Conservation (phyloP, 2,329 filamentous ascomycete genomes). For the Fusarium sterilihyphosum region DNA sequence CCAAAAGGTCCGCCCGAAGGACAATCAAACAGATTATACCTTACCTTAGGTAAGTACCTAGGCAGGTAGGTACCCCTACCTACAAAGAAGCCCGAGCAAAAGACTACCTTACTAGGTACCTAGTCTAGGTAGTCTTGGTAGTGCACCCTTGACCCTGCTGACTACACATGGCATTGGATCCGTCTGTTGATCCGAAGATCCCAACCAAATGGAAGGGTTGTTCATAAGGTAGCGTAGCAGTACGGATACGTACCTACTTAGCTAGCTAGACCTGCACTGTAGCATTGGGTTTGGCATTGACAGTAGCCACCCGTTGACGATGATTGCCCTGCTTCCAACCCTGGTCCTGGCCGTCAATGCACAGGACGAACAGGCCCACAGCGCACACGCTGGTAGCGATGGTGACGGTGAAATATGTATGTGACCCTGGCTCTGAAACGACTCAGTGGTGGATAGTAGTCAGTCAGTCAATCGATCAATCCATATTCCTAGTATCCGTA, state of each 20-base stretch:
- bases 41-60: too few species aligned
- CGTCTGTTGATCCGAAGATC: constrained; percentile 32
- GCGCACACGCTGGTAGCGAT: constrained; percentile 32
- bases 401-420: constrained; percentile 38
- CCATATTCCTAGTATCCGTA: neutral
- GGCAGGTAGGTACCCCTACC: neutral
- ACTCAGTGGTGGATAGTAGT: constrained; percentile 7
- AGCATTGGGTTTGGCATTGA: neutral
- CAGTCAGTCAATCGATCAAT: neutral
- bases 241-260: neutral
- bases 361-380: constrained; percentile 23
- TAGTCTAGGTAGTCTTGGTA: neutral
- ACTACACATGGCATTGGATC: constrained; percentile 19
- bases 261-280: neutral
- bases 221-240: constrained; percentile 10
- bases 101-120: neutral
- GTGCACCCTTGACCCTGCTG: constrained; percentile 10
- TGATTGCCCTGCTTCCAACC: constrained; percentile 42
- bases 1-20: neutral
- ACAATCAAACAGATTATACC: neutral
- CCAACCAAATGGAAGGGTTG: constrained; percentile 19
- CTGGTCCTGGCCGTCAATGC: constrained; percentile 33
- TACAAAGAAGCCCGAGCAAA: neutral
- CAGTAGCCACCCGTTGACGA: constrained; percentile 44
- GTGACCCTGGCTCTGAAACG: constrained; percentile 28